These are phyloP conservation scores for Talaromyces piceae DNA, from an alignment of 2,329 filamentous ascomycete genomes.

Conservation along the genomic window DNA sequence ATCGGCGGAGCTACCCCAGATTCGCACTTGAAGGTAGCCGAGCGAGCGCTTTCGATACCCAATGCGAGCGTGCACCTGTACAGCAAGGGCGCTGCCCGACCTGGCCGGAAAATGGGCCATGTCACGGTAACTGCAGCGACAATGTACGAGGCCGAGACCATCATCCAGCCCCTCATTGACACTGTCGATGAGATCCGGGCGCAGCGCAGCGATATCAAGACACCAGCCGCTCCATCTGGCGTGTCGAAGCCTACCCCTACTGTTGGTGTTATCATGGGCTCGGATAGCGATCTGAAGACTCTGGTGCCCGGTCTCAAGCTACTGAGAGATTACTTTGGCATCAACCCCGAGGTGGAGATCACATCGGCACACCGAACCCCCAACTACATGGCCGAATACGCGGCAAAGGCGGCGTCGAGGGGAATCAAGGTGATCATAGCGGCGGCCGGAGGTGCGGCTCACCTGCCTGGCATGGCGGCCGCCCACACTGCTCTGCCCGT, in stretches of 20 bases:
- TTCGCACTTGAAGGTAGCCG: slow-evolving; percentile 54
- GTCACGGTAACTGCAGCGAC: slow-evolving; percentile 70
- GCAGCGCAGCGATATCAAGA: slow-evolving; percentile 38
- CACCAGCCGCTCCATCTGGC: slow-evolving; percentile 24
- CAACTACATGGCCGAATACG: slow-evolving; percentile 60
- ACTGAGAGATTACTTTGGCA: slow-evolving; percentile 35
- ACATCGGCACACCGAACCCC: slow-evolving; percentile 60
- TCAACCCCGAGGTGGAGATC: slow-evolving; percentile 40
- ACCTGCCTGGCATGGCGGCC: slow-evolving; percentile 67
- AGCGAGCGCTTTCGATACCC: slow-evolving; percentile 50
- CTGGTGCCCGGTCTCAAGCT: slow-evolving; percentile 39
- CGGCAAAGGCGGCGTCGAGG: slow-evolving; percentile 53
- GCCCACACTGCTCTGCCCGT: slow-evolving; percentile 65
- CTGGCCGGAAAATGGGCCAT: slow-evolving; percentile 90
- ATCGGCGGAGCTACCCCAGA: slow-evolving; percentile 52
- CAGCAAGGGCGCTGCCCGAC: slow-evolving; percentile 76
- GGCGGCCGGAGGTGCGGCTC: slow-evolving; percentile 66
- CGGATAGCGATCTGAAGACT: slow-evolving; percentile 40
- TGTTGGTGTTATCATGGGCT: slow-evolving; percentile 44
- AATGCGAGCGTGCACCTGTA: slow-evolving; percentile 74
- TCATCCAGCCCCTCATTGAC: slow-evolving; percentile 63
- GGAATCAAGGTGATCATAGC: slow-evolving; percentile 70
- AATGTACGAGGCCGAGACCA: slow-evolving; percentile 59
- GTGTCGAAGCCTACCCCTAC: slow-evolving; percentile 27
- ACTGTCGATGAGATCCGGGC: slow-evolving; percentile 72